Evolutionary conservation across 169 alveolate species (phyloP).

Genomic region (Eimeria maxima): DNA sequence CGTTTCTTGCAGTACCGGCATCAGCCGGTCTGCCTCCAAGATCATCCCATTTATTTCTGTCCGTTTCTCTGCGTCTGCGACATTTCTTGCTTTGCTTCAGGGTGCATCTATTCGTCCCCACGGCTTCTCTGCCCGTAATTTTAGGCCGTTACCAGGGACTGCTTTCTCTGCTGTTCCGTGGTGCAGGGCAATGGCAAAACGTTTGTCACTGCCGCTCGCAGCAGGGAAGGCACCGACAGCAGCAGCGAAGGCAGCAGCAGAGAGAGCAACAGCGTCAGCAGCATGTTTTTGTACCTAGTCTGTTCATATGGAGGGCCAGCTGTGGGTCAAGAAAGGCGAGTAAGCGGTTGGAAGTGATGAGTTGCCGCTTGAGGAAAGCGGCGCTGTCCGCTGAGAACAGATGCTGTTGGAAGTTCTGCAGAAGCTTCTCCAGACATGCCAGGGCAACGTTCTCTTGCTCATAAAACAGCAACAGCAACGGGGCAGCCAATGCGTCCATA

Average conservation of each 20-base stretch:
- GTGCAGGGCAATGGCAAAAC: too few relatives aligned
- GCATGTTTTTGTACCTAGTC: background rate
- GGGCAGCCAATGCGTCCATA: conserved; percentile 78
- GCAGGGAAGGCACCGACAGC: background rate
- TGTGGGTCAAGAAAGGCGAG: conserved; percentile 68
- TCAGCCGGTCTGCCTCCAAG: background rate
- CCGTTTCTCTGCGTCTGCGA: background rate
- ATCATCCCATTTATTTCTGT: background rate
- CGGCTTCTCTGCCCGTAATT: background rate
- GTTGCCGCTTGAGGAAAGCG: conserved; percentile 45
- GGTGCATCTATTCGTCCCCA: background rate
- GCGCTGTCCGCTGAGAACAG: conserved; percentile 70
- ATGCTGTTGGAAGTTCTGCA: conserved; percentile 61
- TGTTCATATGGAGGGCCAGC: conserved; percentile 72
- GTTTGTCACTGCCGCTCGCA: too few relatives aligned
- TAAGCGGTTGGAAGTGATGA: conserved; percentile 47
- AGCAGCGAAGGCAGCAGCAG: background rate
- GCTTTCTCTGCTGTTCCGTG: background rate
- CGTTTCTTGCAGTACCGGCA: background rate
- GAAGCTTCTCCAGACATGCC: conserved; percentile 40
- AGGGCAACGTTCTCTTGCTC: conserved; percentile 62
- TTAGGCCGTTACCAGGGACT: background rate
- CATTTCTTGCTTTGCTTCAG: background rate
- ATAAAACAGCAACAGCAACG: conserved; percentile 51
- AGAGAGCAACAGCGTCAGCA: background rate